Evolutionary conservation across 2,329 filamentous ascomycete genomes (phyloP).

Genomic region (Fusarium avenaceum): DNA sequence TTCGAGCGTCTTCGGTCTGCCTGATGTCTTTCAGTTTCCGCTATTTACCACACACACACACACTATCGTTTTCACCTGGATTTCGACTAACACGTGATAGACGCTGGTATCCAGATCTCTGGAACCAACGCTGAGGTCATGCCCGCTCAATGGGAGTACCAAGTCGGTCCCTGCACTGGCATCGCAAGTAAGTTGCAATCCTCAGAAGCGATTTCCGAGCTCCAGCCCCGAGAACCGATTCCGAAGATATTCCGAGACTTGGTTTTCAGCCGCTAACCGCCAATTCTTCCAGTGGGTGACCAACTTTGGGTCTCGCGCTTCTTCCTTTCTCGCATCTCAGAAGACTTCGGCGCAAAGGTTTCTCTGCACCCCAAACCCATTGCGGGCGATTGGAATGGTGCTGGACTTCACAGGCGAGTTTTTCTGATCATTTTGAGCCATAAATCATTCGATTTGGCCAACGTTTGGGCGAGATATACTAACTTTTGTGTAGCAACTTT

Average conservation of each 20-base stretch:
- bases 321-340: conserved; percentile 88
- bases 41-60: too few species aligned
- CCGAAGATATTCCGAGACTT: not conserved
- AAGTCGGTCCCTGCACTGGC: conserved; percentile 89
- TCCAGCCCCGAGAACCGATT: not conserved
- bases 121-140: conserved; percentile 99
- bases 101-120: conserved; percentile 91
- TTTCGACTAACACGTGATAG: conserved; percentile 26
- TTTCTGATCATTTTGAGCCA: too few species aligned
- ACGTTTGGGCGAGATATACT: not conserved
- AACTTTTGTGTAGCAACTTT: conserved; percentile 74
- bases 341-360: conserved; percentile 97
- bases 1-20: too few species aligned
- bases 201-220: not conserved
- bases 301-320: conserved; percentile 92
- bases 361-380: conserved; percentile 97
- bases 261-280: conserved; percentile 46
- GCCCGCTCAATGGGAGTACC: conserved; percentile 98
- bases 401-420: too few species aligned
- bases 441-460: not conserved
- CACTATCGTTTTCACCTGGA: not conserved
- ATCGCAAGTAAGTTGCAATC: conserved; percentile 76
- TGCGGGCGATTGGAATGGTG: conserved; percentile 59
- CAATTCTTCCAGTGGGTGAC: conserved; percentile 78
- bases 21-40: too few species aligned